phyloP scores from a whole-genome alignment of 441 rosid genomes.

The Codiaeum variegatum region DNA sequence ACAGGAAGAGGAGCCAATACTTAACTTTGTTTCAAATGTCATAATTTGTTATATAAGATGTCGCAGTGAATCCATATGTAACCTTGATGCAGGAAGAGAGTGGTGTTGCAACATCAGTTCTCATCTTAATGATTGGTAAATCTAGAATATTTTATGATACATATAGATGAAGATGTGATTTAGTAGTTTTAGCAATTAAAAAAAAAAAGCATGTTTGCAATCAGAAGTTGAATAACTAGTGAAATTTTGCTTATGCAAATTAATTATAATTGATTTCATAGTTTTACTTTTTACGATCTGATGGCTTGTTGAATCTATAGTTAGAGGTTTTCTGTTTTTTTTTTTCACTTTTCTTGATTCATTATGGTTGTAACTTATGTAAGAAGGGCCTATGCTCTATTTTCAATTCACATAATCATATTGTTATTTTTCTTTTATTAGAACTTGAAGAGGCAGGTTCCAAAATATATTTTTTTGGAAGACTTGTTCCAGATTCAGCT shows the following conservation, averaged over 20 bases:
- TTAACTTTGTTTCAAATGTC: conserved; percentile 79
- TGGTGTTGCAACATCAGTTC: conserved; percentile 98
- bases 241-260: background rate
- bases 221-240: background rate
- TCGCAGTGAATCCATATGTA: conserved; percentile 92
- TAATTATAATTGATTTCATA: background rate
- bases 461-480: background rate
- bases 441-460: background rate
- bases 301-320: background rate
- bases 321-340: background rate
- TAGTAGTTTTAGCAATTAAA: background rate
- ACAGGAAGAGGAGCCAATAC: conserved; percentile 92
- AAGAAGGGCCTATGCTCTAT: background rate
- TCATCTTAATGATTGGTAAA: conserved; percentile 85
- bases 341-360: background rate
- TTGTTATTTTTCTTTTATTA: background rate
- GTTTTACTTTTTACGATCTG: background rate
- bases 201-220: background rate
- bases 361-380: background rate
- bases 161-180: conserved; percentile 7
- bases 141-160: background rate
- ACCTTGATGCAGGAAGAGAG: conserved; percentile 95
- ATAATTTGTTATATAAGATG: conserved; percentile 98
- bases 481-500: background rate
- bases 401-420: background rate